These are phyloP conservation scores for Emergomyces orientalis DNA, from an alignment of 2,329 filamentous ascomycete species.

Conservation along the genomic window DNA sequence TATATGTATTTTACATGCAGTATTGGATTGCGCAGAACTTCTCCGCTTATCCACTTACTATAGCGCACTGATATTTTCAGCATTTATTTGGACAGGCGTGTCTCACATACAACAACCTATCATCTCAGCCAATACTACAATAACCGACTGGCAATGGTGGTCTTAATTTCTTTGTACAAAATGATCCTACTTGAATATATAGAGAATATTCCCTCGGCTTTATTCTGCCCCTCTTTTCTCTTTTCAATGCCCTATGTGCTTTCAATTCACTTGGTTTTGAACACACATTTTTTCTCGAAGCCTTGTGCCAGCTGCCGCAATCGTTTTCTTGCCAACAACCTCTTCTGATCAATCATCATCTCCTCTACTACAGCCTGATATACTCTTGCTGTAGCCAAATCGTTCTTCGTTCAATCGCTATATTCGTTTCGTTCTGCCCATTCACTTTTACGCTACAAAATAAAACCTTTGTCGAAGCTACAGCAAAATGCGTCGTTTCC, in stretches of 20 bases:
- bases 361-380: background rate
- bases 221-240: background rate
- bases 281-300: background rate
- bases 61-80: background rate
- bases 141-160: background rate
- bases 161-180: background rate
- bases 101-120: background rate
- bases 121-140: background rate
- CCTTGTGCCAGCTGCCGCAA: background rate
- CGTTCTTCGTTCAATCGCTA: background rate
- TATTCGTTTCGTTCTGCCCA: background rate
- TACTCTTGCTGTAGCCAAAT: background rate
- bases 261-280: background rate
- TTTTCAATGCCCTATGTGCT: background rate
- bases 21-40: background rate
- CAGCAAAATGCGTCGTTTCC: background rate
- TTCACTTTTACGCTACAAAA: background rate
- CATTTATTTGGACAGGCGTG: background rate
- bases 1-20: too few species aligned
- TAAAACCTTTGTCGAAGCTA: background rate
- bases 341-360: background rate
- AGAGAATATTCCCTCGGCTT: background rate
- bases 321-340: background rate
- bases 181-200: background rate
- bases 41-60: background rate